Evolutionary conservation across 306 rosid species (phyloP), one percentile per base, ranked within the genome.

Genomic region (Pachyrhizus erosus): DNA sequence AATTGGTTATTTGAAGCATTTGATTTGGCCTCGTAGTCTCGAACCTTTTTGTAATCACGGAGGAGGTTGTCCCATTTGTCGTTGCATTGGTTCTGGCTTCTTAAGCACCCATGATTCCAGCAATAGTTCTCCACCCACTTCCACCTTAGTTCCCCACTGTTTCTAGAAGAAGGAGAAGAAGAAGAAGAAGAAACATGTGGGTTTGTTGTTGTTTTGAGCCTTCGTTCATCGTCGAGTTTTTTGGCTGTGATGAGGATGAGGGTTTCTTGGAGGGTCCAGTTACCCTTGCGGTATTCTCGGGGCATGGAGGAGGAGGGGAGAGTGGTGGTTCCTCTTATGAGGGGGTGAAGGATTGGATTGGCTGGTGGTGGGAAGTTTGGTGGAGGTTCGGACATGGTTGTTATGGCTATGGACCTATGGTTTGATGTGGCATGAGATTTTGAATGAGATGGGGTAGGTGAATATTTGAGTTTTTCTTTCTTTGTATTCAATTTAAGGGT

Each of bases 61-160:
- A 88, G 84, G 10, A 88, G 64, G 15, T 88, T 88, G 45, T 88
- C 91, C 91, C 91, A 88, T 12, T 88, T 88, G 33, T 88, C 91
- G 61, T 88, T 85, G 64, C 87, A 88, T 57, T 88, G 91, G 60
- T 86, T 88, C 52, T 85, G 87, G 86, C 91, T 88, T 12, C 91
- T 60, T 15, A 77, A 66, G 24, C 91, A 88, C 0, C 89, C 91
- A 0, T 74, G 84, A 70, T 24, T 85, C 91, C 91, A 88, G 86
- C 91, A 88, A 75, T 85, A 88, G 62, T 88, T 85, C 78, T 88
- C 91, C 2, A 88, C 91, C 89, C 91, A 85, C 21, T 88, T 88
- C 91, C 91, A 88, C 69, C 91, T 40, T 0, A 88, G 62, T 73
- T 88, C 89, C 0, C 90, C 87, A 29, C 81, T 79, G 23, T 49